Percentiles rank a stretch among this genome's conserved stretches.
Conservation (phyloP, 2,329 filamentous ascomycete species). For the Neofusicoccum parvum region DNA sequence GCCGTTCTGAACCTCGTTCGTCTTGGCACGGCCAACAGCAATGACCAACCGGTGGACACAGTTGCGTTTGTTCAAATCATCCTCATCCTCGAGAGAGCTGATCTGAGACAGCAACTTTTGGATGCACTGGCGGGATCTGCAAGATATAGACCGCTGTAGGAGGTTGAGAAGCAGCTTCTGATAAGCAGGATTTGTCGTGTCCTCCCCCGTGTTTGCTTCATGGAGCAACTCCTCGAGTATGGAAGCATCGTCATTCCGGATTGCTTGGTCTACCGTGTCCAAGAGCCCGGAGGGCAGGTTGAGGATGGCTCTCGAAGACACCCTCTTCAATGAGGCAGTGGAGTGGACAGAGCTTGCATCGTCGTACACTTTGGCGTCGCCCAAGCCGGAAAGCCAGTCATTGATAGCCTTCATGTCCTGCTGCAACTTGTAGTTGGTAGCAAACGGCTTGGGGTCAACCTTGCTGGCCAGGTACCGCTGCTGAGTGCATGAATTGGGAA, state of each 20-base stretch:
- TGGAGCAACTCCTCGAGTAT: constrained; percentile 59
- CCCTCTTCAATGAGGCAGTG: constrained; percentile 71
- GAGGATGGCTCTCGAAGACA: constrained; percentile 73
- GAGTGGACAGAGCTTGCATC: constrained; percentile 73
- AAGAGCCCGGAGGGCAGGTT: constrained; percentile 69
- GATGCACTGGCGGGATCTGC: constrained; percentile 69
- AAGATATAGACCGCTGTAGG: constrained; percentile 74
- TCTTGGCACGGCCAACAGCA: constrained; percentile 77
- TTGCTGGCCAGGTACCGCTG: constrained; percentile 86
- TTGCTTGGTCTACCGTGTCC: constrained; percentile 71
- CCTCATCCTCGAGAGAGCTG: constrained; percentile 75
- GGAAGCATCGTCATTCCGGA: constrained; percentile 67
- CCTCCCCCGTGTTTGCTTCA: constrained; percentile 58
- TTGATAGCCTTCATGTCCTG: constrained; percentile 73
- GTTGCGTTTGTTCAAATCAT: constrained; percentile 93
- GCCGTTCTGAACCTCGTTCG: constrained; percentile 49
- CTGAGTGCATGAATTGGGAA: constrained; percentile 74
- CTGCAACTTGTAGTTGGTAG: constrained; percentile 67
- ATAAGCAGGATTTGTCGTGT: constrained; percentile 51
- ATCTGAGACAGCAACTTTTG: constrained; percentile 69
- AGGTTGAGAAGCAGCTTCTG: constrained; percentile 77
- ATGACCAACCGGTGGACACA: constrained; percentile 92
- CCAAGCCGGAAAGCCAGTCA: constrained; percentile 83
- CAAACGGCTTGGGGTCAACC: constrained; percentile 86
- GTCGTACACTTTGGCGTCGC: constrained; percentile 74